These are phyloP conservation scores for Selaginella moellendorffii DNA, from an alignment of 75 land plant genomes.

Conservation along the genomic window DNA sequence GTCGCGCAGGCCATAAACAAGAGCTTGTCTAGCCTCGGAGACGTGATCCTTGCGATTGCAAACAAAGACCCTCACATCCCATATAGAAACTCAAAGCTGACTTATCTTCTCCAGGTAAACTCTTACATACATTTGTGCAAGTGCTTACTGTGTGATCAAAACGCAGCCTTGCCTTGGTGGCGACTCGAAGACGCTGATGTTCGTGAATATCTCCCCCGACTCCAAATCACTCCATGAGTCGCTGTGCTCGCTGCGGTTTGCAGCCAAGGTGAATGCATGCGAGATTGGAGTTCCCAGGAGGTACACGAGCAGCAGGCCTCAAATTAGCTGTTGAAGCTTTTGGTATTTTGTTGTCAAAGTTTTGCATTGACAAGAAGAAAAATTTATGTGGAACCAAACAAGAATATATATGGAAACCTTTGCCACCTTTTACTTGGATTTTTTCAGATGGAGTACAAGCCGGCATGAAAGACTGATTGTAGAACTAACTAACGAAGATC, in stretches of 20 bases:
- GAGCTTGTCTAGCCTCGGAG: slow-evolving; percentile 67
- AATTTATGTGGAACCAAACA: too few relatives aligned
- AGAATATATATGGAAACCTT: too few relatives aligned
- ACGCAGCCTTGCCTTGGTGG: slow-evolving; percentile 96
- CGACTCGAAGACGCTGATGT: slow-evolving; percentile 90
- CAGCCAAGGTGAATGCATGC: slow-evolving; percentile 78
- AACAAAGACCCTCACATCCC: slow-evolving; percentile 78
- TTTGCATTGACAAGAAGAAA: too few relatives aligned
- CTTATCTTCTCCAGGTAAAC: slow-evolving; percentile 86
- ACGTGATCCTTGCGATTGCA: slow-evolving; percentile 80
- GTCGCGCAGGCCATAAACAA: slow-evolving; percentile 71
- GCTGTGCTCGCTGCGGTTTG: slow-evolving; percentile 69
- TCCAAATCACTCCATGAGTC: slow-evolving; percentile 64
- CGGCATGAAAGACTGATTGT: too few relatives aligned
- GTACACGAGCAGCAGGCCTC: slow-evolving; percentile 23
- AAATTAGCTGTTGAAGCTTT: too few relatives aligned
- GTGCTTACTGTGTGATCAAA: background rate
- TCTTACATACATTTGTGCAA: background rate
- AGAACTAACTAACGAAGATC: too few relatives aligned
- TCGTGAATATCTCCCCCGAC: slow-evolving; percentile 81
- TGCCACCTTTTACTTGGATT: too few relatives aligned
- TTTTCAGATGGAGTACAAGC: too few relatives aligned
- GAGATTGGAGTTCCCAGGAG: slow-evolving; percentile 78
- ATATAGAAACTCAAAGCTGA: slow-evolving; percentile 81
- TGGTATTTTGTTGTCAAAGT: too few relatives aligned